Evolutionary conservation across 495 filamentous ascomycete species (phyloP).

Genomic region (Penicillium turbatum): DNA sequence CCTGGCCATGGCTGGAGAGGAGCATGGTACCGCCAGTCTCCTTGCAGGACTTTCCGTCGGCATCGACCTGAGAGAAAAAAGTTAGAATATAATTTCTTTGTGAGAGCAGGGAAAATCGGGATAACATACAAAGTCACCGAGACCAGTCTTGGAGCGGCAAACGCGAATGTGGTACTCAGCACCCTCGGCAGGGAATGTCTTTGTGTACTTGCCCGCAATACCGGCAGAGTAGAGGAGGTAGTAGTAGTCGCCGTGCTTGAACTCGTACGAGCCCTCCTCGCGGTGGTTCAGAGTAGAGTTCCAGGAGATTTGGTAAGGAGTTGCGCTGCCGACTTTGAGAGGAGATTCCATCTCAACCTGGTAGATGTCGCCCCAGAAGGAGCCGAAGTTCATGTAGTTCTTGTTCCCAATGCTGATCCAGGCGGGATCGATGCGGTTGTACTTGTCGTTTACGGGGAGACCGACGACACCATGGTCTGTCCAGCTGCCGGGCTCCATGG

Average conservation of each 20-base stretch:
- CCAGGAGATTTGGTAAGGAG: conserved; percentile 50
- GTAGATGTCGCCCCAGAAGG: conserved; percentile 65
- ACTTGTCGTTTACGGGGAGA: conserved; percentile 45
- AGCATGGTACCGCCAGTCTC: conserved; percentile 60
- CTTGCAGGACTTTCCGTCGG: conserved; percentile 51
- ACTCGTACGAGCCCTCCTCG: conserved; percentile 56
- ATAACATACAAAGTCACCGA: conserved; percentile 50
- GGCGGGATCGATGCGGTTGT: conserved; percentile 71
- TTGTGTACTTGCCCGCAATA: conserved; percentile 55
- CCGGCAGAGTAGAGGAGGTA: conserved; percentile 66
- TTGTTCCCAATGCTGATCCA: conserved; percentile 45
- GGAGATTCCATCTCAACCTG: conserved; percentile 53
- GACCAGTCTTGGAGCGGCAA: conserved; percentile 52
- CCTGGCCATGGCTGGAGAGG: conserved; percentile 55
- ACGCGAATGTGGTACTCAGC: conserved; percentile 65
- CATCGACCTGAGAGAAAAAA: conserved; percentile 45
- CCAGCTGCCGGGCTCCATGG: conserved; percentile 58
- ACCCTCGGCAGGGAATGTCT: conserved; percentile 46
- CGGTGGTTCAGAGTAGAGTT: conserved; percentile 50
- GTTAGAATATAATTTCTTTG: not conserved
- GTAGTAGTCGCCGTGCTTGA: conserved; percentile 52
- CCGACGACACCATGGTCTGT: conserved; percentile 49
- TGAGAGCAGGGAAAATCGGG: not conserved
- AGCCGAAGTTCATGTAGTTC: conserved; percentile 61
- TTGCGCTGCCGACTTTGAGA: conserved; percentile 31